Evolutionary conservation across 768 basidiomycete genomes (phyloP), one percentile per base, ranked within the genome.

Genomic region (Hericium coralloides): DNA sequence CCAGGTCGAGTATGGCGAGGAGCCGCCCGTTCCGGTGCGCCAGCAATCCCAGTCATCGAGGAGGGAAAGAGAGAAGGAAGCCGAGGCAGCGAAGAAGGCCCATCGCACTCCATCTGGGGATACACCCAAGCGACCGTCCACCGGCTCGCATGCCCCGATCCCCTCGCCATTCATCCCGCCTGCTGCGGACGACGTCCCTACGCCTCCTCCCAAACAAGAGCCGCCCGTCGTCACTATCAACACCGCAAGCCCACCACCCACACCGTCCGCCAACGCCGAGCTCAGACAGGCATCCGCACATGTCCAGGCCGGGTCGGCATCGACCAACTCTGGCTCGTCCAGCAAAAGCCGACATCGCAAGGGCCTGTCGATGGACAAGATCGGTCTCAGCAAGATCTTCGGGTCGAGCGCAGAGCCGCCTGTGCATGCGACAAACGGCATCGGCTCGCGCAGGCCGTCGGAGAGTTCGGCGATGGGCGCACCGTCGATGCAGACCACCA

Each of bases 1-100:
- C 49, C 97, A 98, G 69, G 88, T 98, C 58, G 97, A 99, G 71
- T 98, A 98, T 64, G 89, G 87, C 57, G 85, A 85, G 55, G 68
- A 67, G 14, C 65, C 48, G 10, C 53, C 49, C 2, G 47, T 59
- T 7, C 53, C 65, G 2, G 22, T 39, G 18, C 59, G 41, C 22
- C 54, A 57, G n/a, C 49, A 23, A 5, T 36, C 49, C 26, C 10
- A 22, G 22, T 45, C 43, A 10, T 50, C 49, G 20, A 50, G 49
- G 9, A 20, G 49, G 15, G 49, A 50, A 23, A 45, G n/a, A 12
- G 22, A 18, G 49, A 22, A 18, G 15, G 49, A 25, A 25, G 18
- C 23, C 49, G 25, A 50, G 26, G n/a, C 43, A n/a, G 15, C 49
- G 20, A 17, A 17, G 22, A 17, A 15, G 15, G 22, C 49, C 49